Base-by-base conservation (phyloP, 1,284 basidiomycete species). In the Neotropicomus parvogracilis region DNA sequence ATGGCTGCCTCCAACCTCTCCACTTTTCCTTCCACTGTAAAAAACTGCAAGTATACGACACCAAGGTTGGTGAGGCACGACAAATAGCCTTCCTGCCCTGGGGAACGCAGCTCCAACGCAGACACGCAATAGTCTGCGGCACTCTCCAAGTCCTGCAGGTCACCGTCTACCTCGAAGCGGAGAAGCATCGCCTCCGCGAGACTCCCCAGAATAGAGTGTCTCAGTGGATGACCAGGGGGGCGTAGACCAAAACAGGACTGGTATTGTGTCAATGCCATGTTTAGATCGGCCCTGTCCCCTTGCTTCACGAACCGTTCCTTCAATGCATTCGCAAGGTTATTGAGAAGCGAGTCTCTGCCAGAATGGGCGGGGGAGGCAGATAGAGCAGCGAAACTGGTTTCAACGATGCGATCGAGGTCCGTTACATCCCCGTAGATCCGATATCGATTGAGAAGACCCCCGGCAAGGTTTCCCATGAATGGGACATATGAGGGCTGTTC, bases 241-340 rank as follows among this genome's bases (percentile, higher is more conserved):
- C 59, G 60, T 38, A 63, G 44, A 19, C 49, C 49, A 27, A 63
- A 48, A 31, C 57, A 59, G 20, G 54, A 48, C 26, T 58, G 54
- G 42, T 44, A 58, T 26, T 48, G 37, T 4, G 6, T 20, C 27
- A 63, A 21, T 1, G 61, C 61, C 5, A 39, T 17, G 8, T 65
- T 52, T 17, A 63, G 46, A 44, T 63, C 63, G 2, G 17, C 14
- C 33, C 40, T 54, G 12, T 58, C 38, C 36, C 60, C 54, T 17
- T 19, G 46, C 16, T 45, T 46, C 19, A 27, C n/a, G 28, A 58
- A 63, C 29, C 61, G 59, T 27, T 51, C 44, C 2, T 28, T 44
- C 20, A 63, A 32, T 7, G 63, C 54, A 31, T 6, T 45, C 13
- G 49, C 61, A 37, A 54, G 49, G 40, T 59, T 60, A 35, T 59